Evolutionary conservation across 257 asterid species (phyloP), one percentile per base, ranked within the genome.

Genomic region (Henckelia pumila): DNA sequence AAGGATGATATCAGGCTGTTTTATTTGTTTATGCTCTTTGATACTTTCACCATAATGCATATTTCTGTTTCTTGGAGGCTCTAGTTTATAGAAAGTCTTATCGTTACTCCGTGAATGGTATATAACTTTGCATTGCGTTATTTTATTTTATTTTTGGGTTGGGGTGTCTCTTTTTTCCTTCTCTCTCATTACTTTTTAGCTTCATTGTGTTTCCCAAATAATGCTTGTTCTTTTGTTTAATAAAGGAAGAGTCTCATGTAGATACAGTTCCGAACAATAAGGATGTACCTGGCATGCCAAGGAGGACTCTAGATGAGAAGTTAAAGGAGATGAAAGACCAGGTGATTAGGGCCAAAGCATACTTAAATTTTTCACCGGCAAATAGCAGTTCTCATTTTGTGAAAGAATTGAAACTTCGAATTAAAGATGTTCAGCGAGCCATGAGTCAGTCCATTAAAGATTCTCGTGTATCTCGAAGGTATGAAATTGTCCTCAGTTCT

Each of bases 341-440:
- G 80, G 74, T 88, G 76, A 80, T 94, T 66, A 84, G 95, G 86
- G 96, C 93, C 56, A 94, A 75, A 77, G 83, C 78, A 33, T 94
- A 88, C 78, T 58, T 91, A 72, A 84, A 62, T 70, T 84, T 94
- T 56, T 66, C 86, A 28, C 85, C 92, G 30, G 67, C 85, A 71
- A 85, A 71, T 75, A 85, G 89, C 81, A 93, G 78, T 68, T 85
- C 95, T 73, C 97, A 88, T 79, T 66, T 88, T 67, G 88, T 84
- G 64, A 94, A 83, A 80, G 99, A 87, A 84, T 78, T 94, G 83
- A 94, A 80, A 81, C 67, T 85, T 53, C 88, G 97, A 76, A 78
- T 91, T n/a, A 94, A 83, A 80, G 99, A 91, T 73, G 70, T 88
- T 71, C 96, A 91, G 76, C 79, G 87, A 72, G 89, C 96, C n/a